Evolutionary conservation across 805 yeast genomes (phyloP), one percentile per base, ranked within the genome.

Genomic region (Hanseniaspora thailandica): DNA sequence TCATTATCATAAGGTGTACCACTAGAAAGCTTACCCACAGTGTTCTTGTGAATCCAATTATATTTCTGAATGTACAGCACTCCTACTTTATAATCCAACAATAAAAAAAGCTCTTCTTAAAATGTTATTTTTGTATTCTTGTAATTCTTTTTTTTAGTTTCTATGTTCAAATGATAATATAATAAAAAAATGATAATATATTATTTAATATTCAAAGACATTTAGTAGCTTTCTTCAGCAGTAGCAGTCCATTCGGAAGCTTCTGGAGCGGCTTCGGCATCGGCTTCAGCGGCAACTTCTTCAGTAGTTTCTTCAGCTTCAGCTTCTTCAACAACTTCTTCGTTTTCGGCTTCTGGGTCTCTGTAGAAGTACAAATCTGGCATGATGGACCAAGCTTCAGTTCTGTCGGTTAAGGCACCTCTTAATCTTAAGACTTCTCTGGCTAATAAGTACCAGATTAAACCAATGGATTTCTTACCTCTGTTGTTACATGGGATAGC

Each of bases 351-450:
- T 81, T 90, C 97, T 71, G 99, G 98, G 80, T 93, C 96, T 84
- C 99, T 93, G 97, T 93, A 93, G 89, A 93, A 93, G 89, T 89
- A 93, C 76, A 93, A 83, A 80, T 93, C 99, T 75, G 97, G 97
- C 98, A 93, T 93, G 73, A 93, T 93, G 66, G 94, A 78, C 99
- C 99, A 93, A 75, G 85, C 83, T 75, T 93, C 86, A 65, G 85
- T 72, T 82, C 99, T 88, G 86, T 86, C 84, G 72, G 94, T 88
- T 66, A 93, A 76, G 71, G 88, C 82, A 72, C 99, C 98, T 80
- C 96, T 86, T 76, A 93, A 84, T 81, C 99, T 87, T 73, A 93
- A 82, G 68, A 93, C 97, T 80, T 93, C 99, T 79, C 99, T 87
- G 70, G 98, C 93, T 68, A 93, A 75, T 77, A 93, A 80, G 95